Evolutionary conservation across 2,329 filamentous ascomycete genomes (phyloP).

Genomic region (Volutella citrinella): DNA sequence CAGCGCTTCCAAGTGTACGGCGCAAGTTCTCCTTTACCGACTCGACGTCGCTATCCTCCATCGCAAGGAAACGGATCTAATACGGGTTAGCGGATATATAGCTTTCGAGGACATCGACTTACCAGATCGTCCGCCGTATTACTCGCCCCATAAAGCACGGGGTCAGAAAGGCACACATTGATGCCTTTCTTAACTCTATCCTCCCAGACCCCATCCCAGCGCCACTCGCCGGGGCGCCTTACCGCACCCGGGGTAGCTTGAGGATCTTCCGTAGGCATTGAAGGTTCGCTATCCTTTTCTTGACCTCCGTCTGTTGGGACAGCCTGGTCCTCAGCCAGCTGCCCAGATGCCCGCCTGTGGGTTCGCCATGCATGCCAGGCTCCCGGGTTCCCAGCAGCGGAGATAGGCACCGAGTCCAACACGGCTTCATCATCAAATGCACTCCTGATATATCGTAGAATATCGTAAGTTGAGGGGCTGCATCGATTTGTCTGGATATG

Average conservation of each 20-base stretch:
- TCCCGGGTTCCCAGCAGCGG: conserved; percentile 82
- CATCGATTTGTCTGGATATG: conserved; percentile 41
- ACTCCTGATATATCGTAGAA: conserved; percentile 78
- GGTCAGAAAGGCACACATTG: conserved; percentile 72
- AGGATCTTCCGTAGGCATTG: conserved; percentile 5
- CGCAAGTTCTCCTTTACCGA: conserved; percentile 57
- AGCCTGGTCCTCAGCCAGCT: conserved; percentile 18
- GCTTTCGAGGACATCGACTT: conserved; percentile 30
- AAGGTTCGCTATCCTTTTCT: background rate
- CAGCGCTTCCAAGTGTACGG: conserved; percentile 47
- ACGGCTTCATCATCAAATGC: conserved; percentile 76
- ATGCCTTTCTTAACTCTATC: conserved; percentile 80
- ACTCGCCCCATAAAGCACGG: conserved; percentile 69
- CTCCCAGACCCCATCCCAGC: conserved; percentile 97
- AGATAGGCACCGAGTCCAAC: conserved; percentile 74
- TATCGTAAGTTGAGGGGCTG: conserved; percentile 57
- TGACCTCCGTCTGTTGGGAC: conserved; percentile 1
- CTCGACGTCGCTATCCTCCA: conserved; percentile 59
- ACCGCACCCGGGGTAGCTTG: conserved; percentile 7
- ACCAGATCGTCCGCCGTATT: conserved; percentile 69
- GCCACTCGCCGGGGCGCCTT: conserved; percentile 74
- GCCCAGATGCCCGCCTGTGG: conserved; percentile 47
- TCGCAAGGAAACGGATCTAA: conserved; percentile 64
- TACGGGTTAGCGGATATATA: conserved; percentile 11
- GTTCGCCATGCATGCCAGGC: conserved; percentile 93